These are phyloP conservation scores for Silene vulgaris DNA, from an alignment of 179 eudicot species.

Conservation along the genomic window DNA sequence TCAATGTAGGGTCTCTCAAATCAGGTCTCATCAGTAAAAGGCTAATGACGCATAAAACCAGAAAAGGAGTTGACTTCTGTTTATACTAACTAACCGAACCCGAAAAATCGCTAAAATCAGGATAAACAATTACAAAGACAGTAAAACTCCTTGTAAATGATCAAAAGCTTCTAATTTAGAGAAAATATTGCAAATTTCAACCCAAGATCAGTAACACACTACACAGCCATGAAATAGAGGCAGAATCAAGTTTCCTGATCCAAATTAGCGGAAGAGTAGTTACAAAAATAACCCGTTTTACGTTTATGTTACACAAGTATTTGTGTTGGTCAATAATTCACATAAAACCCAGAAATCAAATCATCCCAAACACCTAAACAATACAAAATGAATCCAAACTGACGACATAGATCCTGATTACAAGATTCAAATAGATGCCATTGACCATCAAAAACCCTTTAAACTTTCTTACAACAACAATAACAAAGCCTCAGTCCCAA, in stretches of 20 bases:
- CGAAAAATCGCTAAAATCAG: constrained; percentile 1
- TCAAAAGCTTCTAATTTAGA: background rate
- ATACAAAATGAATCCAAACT: too few relatives aligned
- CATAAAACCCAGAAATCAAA: too few relatives aligned
- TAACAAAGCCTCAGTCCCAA: too few relatives aligned
- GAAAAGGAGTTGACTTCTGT: background rate
- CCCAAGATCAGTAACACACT: background rate
- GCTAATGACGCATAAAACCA: background rate
- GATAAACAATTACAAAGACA: background rate
- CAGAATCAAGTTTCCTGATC: background rate
- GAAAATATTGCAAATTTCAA: background rate
- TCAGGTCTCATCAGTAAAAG: background rate
- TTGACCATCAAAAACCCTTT: background rate
- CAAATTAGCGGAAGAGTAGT: background rate
- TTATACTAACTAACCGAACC: background rate
- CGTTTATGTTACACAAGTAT: too few relatives aligned
- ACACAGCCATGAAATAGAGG: background rate
- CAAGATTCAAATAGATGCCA: background rate
- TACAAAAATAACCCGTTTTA: too few relatives aligned
- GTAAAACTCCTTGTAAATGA: background rate
- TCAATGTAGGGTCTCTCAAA: background rate
- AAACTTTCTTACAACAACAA: background rate
- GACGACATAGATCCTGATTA: background rate
- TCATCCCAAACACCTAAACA: too few relatives aligned
- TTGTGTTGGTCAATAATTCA: too few relatives aligned